These are phyloP conservation scores for Solanum hybrid DNA, from an alignment of 305 asterid species.

Conservation along the genomic window DNA sequence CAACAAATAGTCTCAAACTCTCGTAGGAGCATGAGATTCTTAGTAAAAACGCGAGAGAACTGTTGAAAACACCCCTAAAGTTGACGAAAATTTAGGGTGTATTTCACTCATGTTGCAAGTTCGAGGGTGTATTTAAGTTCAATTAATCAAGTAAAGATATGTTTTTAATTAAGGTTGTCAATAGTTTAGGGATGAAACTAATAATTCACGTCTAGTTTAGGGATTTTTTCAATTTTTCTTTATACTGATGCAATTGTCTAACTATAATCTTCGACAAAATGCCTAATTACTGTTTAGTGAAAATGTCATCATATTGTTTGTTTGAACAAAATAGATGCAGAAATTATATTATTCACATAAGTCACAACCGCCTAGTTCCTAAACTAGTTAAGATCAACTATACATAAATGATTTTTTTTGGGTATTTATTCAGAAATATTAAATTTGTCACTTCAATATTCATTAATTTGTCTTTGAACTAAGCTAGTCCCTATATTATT, in stretches of 20 bases:
- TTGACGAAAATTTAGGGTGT: neutral
- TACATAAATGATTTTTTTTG: neutral
- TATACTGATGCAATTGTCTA: neutral
- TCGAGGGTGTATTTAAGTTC: neutral
- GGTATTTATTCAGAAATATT: neutral
- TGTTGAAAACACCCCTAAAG: neutral
- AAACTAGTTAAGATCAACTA: neutral
- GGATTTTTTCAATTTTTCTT: neutral
- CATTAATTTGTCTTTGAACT: neutral
- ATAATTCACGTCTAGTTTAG: no score
- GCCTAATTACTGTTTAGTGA: neutral
- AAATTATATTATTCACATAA: neutral
- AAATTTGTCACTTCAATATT: neutral
- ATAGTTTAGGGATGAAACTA: no score
- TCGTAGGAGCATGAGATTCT: neutral
- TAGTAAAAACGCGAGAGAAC: neutral
- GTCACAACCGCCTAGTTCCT: no score
- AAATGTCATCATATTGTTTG: neutral
- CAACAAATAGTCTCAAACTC: neutral
- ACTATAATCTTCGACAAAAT: neutral
- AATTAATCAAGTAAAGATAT: no score
- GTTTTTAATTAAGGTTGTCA: no score
- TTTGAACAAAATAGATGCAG: neutral
- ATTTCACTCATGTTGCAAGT: neutral
- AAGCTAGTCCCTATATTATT: neutral